Evolutionary conservation across 306 rosid species (phyloP), one percentile per base, ranked within the genome.

Genomic region (Fragaria ananassa): DNA sequence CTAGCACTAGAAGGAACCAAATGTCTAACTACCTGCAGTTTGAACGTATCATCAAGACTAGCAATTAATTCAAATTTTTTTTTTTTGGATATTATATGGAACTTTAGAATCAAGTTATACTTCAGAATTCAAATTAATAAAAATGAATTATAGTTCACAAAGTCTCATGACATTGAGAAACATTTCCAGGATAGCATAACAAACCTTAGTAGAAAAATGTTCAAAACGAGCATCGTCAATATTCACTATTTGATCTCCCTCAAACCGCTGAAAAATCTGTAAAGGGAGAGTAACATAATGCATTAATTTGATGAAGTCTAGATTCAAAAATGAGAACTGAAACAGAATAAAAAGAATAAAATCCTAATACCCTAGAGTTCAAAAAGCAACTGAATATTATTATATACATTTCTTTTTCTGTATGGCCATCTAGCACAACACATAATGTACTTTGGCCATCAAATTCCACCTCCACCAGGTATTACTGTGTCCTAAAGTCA

Each of bases 211-310:
- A 45, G 86, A 79, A 82, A 94, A 94, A 83, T 91, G 90, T 74
- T 92, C 89, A 81, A 92, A 91, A 62, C 98, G 96, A 70, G 93
- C 91, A 86, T 91, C 90, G 63, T 94, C 91, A 76, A 87, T 90
- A 75, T 92, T 82, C 74, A 75, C 79, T 57, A 92, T 85, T 72
- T 95, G 82, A 70, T 90, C 89, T 64, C 85, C 83, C 72, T 80
- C 78, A 83, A 90, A 87, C 60, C 96, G 84, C 82, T 89, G 93
- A 78, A 85, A 94, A 72, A 89, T 73, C 98, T 94, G 86, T 17
- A 70, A 84, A 23, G 79, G 79, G 81, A 81, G 44, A 47, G 74
- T 51, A 57, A 74, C 56, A 84, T 15, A 11, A 62, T 46, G 60
- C 57, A 68, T 85, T 74, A 81, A 65, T 53, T 53, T 50, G 62